Evolutionary conservation across 2,329 filamentous ascomycete genomes (phyloP).

Genomic region (Beauveria brongniartii): DNA sequence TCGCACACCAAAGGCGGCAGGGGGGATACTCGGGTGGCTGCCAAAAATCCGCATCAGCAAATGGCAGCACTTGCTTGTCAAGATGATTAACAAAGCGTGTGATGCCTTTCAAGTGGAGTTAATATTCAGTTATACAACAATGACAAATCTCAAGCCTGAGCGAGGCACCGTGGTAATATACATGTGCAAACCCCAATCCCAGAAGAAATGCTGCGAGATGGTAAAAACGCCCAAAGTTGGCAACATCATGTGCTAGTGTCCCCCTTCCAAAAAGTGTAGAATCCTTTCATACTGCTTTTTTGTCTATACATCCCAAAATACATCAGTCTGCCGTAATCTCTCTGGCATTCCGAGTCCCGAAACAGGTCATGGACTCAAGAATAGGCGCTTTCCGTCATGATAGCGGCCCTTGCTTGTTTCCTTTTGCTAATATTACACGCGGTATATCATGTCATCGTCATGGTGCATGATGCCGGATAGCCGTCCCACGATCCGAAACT

Average conservation of each 20-base stretch:
- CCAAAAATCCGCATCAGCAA: background rate
- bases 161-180: slow-evolving; percentile 9
- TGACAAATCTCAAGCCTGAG: slow-evolving; percentile 9
- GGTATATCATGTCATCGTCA: slow-evolving; percentile 6
- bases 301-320: slow-evolving; percentile 5
- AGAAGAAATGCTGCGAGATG: slow-evolving; percentile 3
- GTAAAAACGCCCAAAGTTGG: slow-evolving; percentile 8
- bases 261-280: background rate
- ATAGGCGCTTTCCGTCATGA: background rate
- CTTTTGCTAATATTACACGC: slow-evolving; percentile 6
- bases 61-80: background rate
- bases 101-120: slow-evolving; percentile 9
- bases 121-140: slow-evolving; percentile 8
- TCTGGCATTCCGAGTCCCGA: background rate
- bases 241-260: slow-evolving; percentile 2
- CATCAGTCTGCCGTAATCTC: background rate
- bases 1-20: background rate
- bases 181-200: slow-evolving; percentile 6
- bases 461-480: slow-evolving; percentile 2
- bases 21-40: background rate
- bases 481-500: background rate
- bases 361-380: background rate
- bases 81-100: background rate
- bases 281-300: background rate
- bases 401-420: background rate